phyloP scores from a whole-genome alignment of 2,329 filamentous ascomycete genomes.

The Rutstroemia sp. region DNA sequence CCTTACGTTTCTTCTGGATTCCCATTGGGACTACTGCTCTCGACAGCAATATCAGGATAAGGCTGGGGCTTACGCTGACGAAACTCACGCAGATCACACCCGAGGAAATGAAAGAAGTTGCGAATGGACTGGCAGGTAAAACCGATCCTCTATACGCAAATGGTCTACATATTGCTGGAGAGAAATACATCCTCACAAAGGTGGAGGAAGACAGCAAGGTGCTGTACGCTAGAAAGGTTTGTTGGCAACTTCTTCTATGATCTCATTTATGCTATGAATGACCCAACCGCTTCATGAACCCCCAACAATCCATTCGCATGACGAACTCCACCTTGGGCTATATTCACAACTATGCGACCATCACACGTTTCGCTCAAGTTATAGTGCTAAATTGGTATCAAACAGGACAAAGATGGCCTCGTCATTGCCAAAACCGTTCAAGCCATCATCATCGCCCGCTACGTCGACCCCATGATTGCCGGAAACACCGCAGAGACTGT shows the following conservation, averaged over 20 bases:
- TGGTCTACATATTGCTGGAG: slow-evolving; percentile 68
- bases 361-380: too few relatives aligned
- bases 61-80: not conserved
- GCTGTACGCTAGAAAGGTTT: slow-evolving; percentile 83
- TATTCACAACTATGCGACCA: too few relatives aligned
- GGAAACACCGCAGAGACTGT: slow-evolving; percentile 72
- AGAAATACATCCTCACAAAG: slow-evolving; percentile 71
- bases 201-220: slow-evolving; percentile 60
- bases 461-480: slow-evolving; percentile 66
- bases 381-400: not conserved
- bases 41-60: not conserved
- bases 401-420: slow-evolving; percentile 70
- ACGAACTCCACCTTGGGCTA: not conserved
- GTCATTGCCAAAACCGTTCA: slow-evolving; percentile 80
- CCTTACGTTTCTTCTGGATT: not conserved
- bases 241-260: slow-evolving; percentile 18
- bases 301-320: too few relatives aligned
- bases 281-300: too few relatives aligned
- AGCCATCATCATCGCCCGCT: slow-evolving; percentile 83
- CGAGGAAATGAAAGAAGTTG: slow-evolving; percentile 52
- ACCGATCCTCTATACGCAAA: slow-evolving; percentile 59
- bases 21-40: not conserved
- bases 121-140: slow-evolving; percentile 41
- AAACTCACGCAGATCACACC: slow-evolving; percentile 41
- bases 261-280: too few relatives aligned